Evolutionary conservation across 2,329 filamentous ascomycete genomes (phyloP).

Genomic region (Botrytis hyacinthi): DNA sequence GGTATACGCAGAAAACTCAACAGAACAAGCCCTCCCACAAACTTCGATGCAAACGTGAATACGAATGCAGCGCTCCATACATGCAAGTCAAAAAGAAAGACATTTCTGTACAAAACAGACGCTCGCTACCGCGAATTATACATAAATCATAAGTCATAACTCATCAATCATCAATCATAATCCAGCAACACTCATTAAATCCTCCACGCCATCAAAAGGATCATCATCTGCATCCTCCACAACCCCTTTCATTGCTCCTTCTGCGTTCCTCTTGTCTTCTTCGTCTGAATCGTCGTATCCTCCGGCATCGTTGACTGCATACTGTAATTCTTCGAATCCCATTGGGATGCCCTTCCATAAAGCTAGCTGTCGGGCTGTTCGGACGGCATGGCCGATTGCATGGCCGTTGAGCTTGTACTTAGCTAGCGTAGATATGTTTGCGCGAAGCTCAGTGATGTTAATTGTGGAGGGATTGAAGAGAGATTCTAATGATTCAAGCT

Average conservation of each 20-base stretch:
- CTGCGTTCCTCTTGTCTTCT: background rate
- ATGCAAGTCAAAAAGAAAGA: background rate
- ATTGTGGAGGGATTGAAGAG: constrained; percentile 14
- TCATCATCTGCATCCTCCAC: constrained; percentile 4
- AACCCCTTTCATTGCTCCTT: background rate
- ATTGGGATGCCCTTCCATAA: constrained; percentile 16
- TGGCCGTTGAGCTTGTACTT: constrained; percentile 20
- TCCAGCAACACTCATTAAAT: constrained; percentile 19
- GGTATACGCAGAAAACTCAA: constrained; percentile 5
- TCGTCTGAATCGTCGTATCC: background rate
- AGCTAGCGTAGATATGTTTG: constrained; percentile 1
- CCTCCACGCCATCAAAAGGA: constrained; percentile 13
- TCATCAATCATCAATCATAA: constrained; percentile 10
- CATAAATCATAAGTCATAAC: constrained; percentile 3
- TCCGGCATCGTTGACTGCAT: constrained; percentile 2
- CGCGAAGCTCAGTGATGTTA: constrained; percentile 14
- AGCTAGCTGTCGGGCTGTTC: constrained; percentile 23
- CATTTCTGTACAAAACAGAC: background rate
- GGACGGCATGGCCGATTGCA: constrained; percentile 18
- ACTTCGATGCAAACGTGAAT: background rate
- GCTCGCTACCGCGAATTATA: background rate
- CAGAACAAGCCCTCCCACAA: background rate
- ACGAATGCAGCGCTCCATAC: background rate
- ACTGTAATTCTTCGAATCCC: constrained; percentile 15
- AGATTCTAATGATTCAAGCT: constrained; percentile 44